Base-by-base conservation (phyloP, 176 grass and related monocot species). In the Microstegium vimineum region DNA sequence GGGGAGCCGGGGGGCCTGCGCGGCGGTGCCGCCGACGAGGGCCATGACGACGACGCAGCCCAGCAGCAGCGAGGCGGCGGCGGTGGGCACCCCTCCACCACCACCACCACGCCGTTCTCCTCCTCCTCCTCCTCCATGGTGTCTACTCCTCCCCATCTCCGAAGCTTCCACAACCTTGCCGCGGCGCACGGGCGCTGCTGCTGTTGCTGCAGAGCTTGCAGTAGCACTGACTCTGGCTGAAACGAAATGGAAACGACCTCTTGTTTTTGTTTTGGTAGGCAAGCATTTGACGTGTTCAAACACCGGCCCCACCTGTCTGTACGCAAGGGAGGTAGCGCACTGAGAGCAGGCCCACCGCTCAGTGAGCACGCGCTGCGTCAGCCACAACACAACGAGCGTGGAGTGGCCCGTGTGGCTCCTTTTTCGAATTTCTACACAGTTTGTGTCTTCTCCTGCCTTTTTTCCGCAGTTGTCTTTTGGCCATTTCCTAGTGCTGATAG, bases 81-180 rank as follows among this genome's bases (percentile, higher is more conserved):
- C 78, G 14, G 62, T 68, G 3, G 79, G 4, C 62, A 25, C 38
- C 35, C 74, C 73, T 14, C 52, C 43, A 11, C 17, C 34, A 12
- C 82, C 71, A 1, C 15, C 73, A 60, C 80, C 54, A n/a, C n/a
- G n/a, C 0, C 75, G 78, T 37, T 86, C 78, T 75, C 79, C 72
- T 75, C 85, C 68, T 75, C 79, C 72, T 75, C 85, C 68, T 2
- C 70, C 81, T 60, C 72, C 77, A 11, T 0, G 41, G 62, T 28
- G 82, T 12, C 78, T 30, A 2, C 78, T 66, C 56, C 80, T 46
- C 82, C 81, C 9, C 92, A 94, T 94, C 73, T 17, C 76, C 27
- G 22, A 73, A 51, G 20, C 67, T 54, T 71, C 30, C 17, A 22
- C 16, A 37, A 69, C 75, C 49, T 56, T n/a, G 9, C 16, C 14